Evolutionary conservation across 257 asterid genomes (phyloP), one percentile per base, ranked within the genome.

Genomic region (Nicotiana undulata): DNA sequence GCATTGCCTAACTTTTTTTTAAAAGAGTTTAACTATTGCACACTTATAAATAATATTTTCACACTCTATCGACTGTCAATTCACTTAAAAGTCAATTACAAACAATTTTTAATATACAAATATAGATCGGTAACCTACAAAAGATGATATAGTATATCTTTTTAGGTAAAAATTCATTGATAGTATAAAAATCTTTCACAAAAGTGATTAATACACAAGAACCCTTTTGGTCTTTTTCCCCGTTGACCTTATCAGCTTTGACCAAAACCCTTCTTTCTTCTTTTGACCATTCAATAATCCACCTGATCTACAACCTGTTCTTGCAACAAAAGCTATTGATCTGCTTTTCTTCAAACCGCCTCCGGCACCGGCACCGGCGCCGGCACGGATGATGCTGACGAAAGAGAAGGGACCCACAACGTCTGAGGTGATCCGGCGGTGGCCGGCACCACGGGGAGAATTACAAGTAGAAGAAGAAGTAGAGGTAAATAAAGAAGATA

Each of bases 261-360:
- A 85, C 97, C 96, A 92, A 78, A 92, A 92, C 76, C 97, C 91
- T 70, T 85, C 79, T 80, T 86, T 91, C 83, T 91, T 91, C 83
- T 84, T 86, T 63, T 59, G 64, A 46, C 76, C 44, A 26, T 49
- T 29, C 52, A 60, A 37, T 0, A 40, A 2, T 44, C 72, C 55
- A 28, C 18, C 82, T 40, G 49, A 40, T 40, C 49, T 40, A 40
- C 49, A 40, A 8, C 49, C 49, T 40, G 49, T 74, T 49, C 86
- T 85, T 3, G 87, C 66, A 4, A 86, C 90, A 84, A 82, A 86
- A 63, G 87, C 90, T 55, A 88, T 82, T 1, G 97, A 92, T 79
- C 88, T 86, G 51, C 96, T 89, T 88, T 91, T 92, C 18, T 86
- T 88, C 88, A 90, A 18, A 3, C 84, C 89, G 6, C 31, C 74